Conservation (phyloP, 2,329 filamentous ascomycete genomes). For the Alternaria ventricosa region DNA sequence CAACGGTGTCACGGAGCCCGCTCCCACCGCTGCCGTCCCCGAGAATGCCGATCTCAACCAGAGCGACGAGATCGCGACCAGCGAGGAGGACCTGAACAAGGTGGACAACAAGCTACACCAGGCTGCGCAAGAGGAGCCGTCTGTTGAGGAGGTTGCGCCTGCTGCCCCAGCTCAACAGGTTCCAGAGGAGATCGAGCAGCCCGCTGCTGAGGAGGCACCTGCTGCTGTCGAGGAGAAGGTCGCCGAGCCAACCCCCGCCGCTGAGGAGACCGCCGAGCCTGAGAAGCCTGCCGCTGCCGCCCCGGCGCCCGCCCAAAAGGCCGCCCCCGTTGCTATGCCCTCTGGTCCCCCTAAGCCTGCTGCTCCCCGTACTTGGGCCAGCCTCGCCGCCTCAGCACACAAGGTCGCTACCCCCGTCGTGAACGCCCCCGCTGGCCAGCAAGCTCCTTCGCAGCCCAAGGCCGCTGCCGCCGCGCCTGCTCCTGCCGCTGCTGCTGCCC, state of each 20-base stretch:
- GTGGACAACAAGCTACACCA: constrained; percentile 82
- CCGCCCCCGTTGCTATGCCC: constrained; percentile 63
- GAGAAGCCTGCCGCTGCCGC: constrained; percentile 70
- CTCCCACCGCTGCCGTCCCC: constrained; percentile 42
- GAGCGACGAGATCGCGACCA: constrained; percentile 46
- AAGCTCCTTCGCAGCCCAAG: constrained; percentile 45
- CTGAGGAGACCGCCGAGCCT: constrained; percentile 49
- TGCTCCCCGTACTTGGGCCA: constrained; percentile 74
- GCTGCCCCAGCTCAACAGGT: constrained; percentile 48
- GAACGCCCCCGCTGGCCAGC: constrained; percentile 42
- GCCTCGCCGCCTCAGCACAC: constrained; percentile 63
- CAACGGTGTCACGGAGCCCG: constrained; percentile 51
- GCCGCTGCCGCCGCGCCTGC: constrained; percentile 41
- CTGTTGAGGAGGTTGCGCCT: constrained; percentile 32
- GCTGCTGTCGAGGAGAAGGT: constrained; percentile 48
- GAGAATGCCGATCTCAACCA: constrained; percentile 40
- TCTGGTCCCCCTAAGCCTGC: constrained; percentile 64
- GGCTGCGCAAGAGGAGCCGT: constrained; percentile 47
- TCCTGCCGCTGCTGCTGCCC: constrained; percentile 27
- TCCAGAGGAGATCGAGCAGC: constrained; percentile 44
- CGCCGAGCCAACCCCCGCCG: constrained; percentile 37
- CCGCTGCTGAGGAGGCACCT: constrained; percentile 50
- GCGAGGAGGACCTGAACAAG: constrained; percentile 54
- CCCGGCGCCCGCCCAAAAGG: constrained; percentile 66
- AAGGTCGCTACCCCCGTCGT: constrained; percentile 53